Evolutionary conservation across 2,329 filamentous ascomycete genomes (phyloP), one percentile per base, ranked within the genome.

Genomic region (Decorospora gaudefroyi): DNA sequence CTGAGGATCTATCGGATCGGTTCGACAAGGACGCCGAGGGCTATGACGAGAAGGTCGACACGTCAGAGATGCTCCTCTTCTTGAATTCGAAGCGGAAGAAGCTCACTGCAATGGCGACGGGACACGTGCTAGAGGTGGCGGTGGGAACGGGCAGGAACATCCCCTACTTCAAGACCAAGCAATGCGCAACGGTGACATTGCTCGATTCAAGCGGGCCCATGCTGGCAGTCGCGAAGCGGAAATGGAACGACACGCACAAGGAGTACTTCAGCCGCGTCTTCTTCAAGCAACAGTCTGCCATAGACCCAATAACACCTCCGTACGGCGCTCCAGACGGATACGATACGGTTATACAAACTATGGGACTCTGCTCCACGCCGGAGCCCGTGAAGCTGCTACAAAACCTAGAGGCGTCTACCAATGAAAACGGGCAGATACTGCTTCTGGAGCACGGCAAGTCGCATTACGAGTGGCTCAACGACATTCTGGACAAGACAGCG

Each of bases 391-490:
- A 65, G 44, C 61, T 78, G 30, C 62, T 78, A 16, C 62, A 64
- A 52, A 77, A 74, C 47, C 67, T 78, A 26, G 72, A 70, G 17
- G 63, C 72, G 18, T 65, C 62, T 4, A 65, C 69, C 7, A 75
- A 75, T 37, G 69, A 71, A 12, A 68, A 76, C 12, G 69, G 71
- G 9, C 62, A 63, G 54, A 76, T 78, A 42, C 44, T 77, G 36
- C 67, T 78, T 13, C 65, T 78, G 4, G 76, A 78, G 64, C 76
- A 78, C 54, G 76, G 76, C n/a, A 70, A 72, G 42, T 73, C 71
- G 53, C 67, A 76, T 49, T 72, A 72, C 48, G 52, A 68, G 6
- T 78, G 76, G 76, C 53, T 78, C 50, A 78, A 78, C 60, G 61
- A 56, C 8, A 55, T 76, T 23, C 59, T 78, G 37, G 75, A 78